Evolutionary conservation across 2,329 filamentous ascomycete species (phyloP).

Genomic region (Coniosporium tulheliwenetii): DNA sequence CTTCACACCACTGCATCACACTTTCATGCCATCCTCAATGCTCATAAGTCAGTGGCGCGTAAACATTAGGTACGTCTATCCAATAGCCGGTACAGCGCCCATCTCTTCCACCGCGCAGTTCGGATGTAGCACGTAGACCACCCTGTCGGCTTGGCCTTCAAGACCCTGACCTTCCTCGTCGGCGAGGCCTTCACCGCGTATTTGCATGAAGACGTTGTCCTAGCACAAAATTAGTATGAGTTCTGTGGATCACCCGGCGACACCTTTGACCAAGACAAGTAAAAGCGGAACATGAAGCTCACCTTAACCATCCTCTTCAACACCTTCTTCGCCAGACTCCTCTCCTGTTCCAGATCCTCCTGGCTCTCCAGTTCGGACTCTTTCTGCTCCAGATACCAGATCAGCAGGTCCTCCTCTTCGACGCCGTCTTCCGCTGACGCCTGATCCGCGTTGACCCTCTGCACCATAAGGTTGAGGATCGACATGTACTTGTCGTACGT

Average conservation of each 20-base stretch:
- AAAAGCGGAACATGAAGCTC: constrained; percentile 15
- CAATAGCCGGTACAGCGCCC: background rate
- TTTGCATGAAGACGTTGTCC: constrained; percentile 45
- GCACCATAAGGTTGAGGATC: constrained; percentile 76
- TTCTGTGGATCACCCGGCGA: background rate
- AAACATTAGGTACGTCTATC: no score
- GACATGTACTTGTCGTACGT: constrained; percentile 89
- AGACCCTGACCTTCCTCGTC: constrained; percentile 50
- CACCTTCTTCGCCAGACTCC: constrained; percentile 63
- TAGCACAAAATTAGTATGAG: constrained; percentile 9
- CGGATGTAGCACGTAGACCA: constrained; percentile 82
- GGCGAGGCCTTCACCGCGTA: constrained; percentile 75
- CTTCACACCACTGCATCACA: no score
- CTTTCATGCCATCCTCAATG: no score
- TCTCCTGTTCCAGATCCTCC: constrained; percentile 67
- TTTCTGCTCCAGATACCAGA: constrained; percentile 87
- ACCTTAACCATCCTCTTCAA: constrained; percentile 95
- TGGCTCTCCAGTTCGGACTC: constrained; percentile 66
- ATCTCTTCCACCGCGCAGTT: constrained; percentile 69
- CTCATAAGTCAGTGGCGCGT: no score
- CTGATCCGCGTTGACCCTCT: constrained; percentile 74
- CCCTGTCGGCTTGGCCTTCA: constrained; percentile 30
- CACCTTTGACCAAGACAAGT: constrained; percentile 1
- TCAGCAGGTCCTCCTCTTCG: constrained; percentile 61
- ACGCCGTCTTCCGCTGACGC: constrained; percentile 62